A percentile compares a stretch with the other conserved stretches of the same genome.
Conservation (phyloP, 164 flowering plant genomes). For the Paratinospora sagittata region DNA sequence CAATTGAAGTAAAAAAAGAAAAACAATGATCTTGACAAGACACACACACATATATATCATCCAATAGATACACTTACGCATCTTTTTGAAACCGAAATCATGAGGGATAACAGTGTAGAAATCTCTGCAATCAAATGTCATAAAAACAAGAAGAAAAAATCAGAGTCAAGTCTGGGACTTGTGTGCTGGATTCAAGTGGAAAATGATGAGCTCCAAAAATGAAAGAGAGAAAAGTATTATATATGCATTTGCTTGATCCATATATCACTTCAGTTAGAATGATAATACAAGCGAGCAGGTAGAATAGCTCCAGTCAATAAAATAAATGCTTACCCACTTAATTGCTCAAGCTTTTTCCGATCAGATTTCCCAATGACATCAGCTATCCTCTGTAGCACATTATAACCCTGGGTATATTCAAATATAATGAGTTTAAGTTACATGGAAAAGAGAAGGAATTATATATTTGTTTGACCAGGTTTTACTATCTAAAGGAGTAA, state of each 20-base stretch:
- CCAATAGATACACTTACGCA: constrained; percentile 47
- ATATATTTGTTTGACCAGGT: neutral
- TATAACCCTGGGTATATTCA: constrained; percentile 58
- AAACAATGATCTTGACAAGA: neutral
- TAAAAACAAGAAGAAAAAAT: neutral
- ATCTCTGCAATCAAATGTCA: constrained; percentile 44
- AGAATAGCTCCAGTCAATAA: neutral
- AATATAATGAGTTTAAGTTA: neutral
- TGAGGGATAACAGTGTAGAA: constrained; percentile 93
- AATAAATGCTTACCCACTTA: constrained; percentile 63
- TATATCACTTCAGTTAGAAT: neutral
- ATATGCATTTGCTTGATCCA: neutral
- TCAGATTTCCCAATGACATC: constrained; percentile 59
- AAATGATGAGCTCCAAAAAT: neutral
- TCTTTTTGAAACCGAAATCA: constrained; percentile 87
- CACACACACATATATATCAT: neutral
- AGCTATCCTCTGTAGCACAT: constrained; percentile 71
- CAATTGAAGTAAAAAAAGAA: neutral
- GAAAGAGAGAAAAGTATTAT: neutral
- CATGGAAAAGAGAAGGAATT: neutral
- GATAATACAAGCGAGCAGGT: neutral
- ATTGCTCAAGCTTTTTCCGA: constrained; percentile 51
- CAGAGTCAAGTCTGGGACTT: neutral
- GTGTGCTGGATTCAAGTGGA: neutral
- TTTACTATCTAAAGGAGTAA: too few relatives aligned